phyloP scores from a whole-genome alignment of 1,284 basidiomycete species.

The Rhodofomes roseus region DNA sequence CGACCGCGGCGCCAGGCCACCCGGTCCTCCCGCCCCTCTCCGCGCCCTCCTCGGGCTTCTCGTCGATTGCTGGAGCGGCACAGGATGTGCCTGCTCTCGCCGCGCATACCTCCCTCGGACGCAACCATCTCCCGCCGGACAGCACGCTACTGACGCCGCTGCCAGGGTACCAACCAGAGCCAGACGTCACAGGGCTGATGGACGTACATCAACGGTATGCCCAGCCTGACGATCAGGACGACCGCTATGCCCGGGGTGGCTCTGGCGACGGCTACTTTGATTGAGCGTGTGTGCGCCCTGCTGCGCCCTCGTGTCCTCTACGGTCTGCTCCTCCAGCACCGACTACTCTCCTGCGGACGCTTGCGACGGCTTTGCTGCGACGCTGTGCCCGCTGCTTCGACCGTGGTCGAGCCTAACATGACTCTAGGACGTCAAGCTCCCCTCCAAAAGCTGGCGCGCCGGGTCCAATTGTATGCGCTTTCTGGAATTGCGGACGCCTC shows the following conservation, averaged over 20 bases:
- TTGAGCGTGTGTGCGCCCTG: not conserved
- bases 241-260: not conserved
- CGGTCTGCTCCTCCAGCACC: not conserved
- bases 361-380: not conserved
- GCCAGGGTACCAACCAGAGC: conserved; percentile 35
- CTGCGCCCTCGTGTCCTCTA: not conserved
- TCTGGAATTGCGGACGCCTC: not conserved
- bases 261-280: conserved; percentile 3
- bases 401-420: not conserved
- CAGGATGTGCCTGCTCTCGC: conserved; percentile 16
- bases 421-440: not conserved
- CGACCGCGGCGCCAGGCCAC: not conserved
- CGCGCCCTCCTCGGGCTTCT: conserved; percentile 8
- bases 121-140: conserved; percentile 39
- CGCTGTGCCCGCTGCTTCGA: not conserved
- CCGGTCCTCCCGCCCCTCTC: conserved; percentile 11
- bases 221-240: not conserved
- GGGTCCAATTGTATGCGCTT: not conserved
- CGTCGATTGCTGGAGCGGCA: conserved; percentile 6
- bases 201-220: conserved; percentile 6
- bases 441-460: not conserved
- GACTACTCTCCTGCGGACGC: not conserved
- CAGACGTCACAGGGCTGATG: conserved; percentile 11
- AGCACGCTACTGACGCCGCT: conserved; percentile 50
- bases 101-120: conserved; percentile 25